phyloP scores from a whole-genome alignment of 257 asterid genomes.

The Linaria vulgaris region DNA sequence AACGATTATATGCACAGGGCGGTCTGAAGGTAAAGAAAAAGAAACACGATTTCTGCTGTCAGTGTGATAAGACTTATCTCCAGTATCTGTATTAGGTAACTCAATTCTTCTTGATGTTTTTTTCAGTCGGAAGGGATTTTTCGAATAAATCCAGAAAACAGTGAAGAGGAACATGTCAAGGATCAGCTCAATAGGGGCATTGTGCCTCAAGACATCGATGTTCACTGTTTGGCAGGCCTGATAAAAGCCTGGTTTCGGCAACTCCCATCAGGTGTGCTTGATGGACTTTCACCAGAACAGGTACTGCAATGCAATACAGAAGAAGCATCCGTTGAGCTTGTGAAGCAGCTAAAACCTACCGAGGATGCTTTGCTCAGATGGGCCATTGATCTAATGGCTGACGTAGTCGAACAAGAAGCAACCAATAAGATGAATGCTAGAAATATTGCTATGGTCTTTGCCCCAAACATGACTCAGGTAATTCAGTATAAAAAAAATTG shows the following conservation, averaged over 20 bases:
- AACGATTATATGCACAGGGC: constrained; percentile 67
- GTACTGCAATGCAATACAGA: constrained; percentile 77
- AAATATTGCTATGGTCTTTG: constrained; percentile 93
- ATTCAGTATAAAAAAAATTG: not conserved
- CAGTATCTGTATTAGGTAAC: constrained; percentile 13
- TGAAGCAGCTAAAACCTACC: constrained; percentile 75
- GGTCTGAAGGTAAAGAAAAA: constrained; percentile 66
- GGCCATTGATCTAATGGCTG: constrained; percentile 97
- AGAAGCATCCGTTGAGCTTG: constrained; percentile 68
- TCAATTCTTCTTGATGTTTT: not conserved
- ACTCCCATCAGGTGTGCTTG: constrained; percentile 87
- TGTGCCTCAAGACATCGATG: constrained; percentile 86
- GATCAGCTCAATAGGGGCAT: constrained; percentile 85
- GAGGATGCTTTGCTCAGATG: constrained; percentile 77
- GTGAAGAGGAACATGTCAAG: constrained; percentile 85
- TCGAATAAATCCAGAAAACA: constrained; percentile 92
- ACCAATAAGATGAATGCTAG: constrained; percentile 93
- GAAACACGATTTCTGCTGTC: not conserved
- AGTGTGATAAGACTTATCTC: not conserved
- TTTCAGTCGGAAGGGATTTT: constrained; percentile 92
- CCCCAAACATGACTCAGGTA: constrained; percentile 98
- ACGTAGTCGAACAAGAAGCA: constrained; percentile 88
- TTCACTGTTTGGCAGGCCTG: constrained; percentile 89
- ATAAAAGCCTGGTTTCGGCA: constrained; percentile 98
- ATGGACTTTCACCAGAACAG: constrained; percentile 82